A percentile compares a stretch with the other conserved stretches of the same genome.
These are phyloP conservation scores for Shiraia sp. DNA, from an alignment of 2,329 filamentous ascomycete species.

Conservation along the genomic window DNA sequence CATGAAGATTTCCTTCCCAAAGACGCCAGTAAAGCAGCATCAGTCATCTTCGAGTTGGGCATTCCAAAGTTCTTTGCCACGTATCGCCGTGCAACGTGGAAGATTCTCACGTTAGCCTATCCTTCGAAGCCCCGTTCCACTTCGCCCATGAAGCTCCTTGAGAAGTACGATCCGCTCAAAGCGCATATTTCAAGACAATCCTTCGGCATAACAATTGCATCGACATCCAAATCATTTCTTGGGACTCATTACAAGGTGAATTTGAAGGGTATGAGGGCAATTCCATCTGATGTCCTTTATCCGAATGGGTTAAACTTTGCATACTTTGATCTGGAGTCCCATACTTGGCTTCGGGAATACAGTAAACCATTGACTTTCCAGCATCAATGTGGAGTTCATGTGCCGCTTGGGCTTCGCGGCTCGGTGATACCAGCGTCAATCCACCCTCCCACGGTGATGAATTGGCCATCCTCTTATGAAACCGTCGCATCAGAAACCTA, in stretches of 20 bases:
- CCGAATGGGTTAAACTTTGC: conserved; percentile 51
- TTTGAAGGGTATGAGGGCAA: conserved; percentile 28
- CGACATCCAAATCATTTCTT: conserved; percentile 49
- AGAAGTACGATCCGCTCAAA: conserved; percentile 34
- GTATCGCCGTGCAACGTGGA: conserved; percentile 58
- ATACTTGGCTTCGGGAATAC: conserved; percentile 46
- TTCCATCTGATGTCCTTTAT: conserved; percentile 45
- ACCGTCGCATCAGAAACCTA: conserved; percentile 53
- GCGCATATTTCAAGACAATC: conserved; percentile 13
- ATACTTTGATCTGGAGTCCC: conserved; percentile 50
- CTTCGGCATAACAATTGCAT: conserved; percentile 45
- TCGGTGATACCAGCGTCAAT: conserved; percentile 35
- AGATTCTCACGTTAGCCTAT: conserved; percentile 47
- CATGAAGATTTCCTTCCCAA: conserved; percentile 56
- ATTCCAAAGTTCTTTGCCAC: conserved; percentile 48
- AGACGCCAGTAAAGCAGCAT: conserved; percentile 34
- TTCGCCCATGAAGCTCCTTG: conserved; percentile 30
- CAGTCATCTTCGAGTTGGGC: conserved; percentile 56
- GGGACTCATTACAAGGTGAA: conserved; percentile 51
- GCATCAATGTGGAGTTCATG: conserved; percentile 21
- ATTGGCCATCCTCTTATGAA: conserved; percentile 56
- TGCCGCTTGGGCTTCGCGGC: conserved; percentile 17
- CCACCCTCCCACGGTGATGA: conserved; percentile 17
- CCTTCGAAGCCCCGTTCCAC: conserved; percentile 8
- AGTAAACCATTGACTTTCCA: conserved; percentile 44